Conservation (phyloP, 2,329 filamentous ascomycete species). For the Penicillium sp. region DNA sequence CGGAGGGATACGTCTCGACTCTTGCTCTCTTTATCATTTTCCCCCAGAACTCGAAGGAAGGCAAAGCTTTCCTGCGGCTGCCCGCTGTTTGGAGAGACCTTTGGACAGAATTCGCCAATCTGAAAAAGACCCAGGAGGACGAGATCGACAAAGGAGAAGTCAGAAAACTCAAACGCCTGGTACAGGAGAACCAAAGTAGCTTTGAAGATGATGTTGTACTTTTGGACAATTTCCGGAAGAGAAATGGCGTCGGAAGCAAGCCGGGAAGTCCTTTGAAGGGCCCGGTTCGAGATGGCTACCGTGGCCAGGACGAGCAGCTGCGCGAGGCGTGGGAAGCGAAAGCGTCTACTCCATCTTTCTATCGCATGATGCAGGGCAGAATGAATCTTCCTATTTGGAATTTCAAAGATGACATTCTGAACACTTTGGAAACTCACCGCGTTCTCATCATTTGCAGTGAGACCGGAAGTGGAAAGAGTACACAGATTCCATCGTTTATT, state of each 20-base stretch:
- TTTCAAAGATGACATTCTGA: conserved; percentile 77
- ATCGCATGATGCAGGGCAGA: conserved; percentile 77
- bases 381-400: conserved; percentile 87
- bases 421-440: conserved; percentile 76
- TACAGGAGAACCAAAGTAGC: conserved; percentile 41
- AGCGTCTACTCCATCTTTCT: conserved; percentile 61
- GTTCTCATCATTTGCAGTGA: conserved; percentile 95
- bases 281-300: conserved; percentile 25
- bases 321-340: conserved; percentile 58
- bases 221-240: conserved; percentile 71
- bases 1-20: conserved; percentile 84
- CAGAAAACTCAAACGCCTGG: conserved; percentile 60
- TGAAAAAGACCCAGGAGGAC: conserved; percentile 72
- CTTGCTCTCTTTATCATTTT: conserved; percentile 81
- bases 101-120: conserved; percentile 76
- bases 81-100: conserved; percentile 82
- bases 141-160: conserved; percentile 70
- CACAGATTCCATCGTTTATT: conserved; percentile 92
- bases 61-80: conserved; percentile 79
- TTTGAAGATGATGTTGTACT: conserved; percentile 77
- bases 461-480: conserved; percentile 96
- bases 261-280: conserved; percentile 30
- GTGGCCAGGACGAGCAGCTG: conserved; percentile 45
- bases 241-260: conserved; percentile 40
- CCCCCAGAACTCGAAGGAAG: conserved; percentile 76